These are phyloP conservation scores for Stylonectria norvegica DNA, from an alignment of 2,329 filamentous ascomycete species.

Conservation along the genomic window DNA sequence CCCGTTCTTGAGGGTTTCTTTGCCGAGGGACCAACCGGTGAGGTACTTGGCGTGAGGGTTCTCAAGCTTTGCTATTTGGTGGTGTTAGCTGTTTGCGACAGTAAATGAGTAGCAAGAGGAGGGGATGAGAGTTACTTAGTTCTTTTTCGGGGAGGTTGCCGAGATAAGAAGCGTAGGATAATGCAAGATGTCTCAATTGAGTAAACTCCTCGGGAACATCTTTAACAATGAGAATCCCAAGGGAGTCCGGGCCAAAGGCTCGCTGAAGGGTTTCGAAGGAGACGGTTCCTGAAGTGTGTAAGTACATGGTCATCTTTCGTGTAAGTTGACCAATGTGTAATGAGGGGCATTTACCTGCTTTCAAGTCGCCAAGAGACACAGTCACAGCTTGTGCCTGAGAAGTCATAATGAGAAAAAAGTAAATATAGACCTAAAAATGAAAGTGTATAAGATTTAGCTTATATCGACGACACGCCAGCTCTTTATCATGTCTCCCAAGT, in stretches of 20 bases:
- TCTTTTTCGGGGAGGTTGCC: slow-evolving; percentile 72
- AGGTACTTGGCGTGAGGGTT: slow-evolving; percentile 61
- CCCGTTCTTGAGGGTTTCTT: slow-evolving; percentile 75
- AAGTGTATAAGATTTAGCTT: no score
- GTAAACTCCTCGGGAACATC: slow-evolving; percentile 72
- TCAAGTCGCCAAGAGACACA: slow-evolving; percentile 59
- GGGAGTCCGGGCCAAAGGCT: slow-evolving; percentile 85
- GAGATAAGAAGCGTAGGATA: slow-evolving; percentile 87
- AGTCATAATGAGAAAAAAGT: slow-evolving; percentile 35
- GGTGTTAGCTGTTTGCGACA: slow-evolving; percentile 3
- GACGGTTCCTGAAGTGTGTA: slow-evolving; percentile 52
- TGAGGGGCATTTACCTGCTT: slow-evolving; percentile 45
- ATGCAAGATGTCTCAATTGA: slow-evolving; percentile 65
- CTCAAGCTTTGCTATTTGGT: slow-evolving; percentile 49
- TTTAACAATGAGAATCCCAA: slow-evolving; percentile 92
- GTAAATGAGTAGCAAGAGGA: neutral
- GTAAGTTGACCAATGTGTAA: slow-evolving; percentile 4
- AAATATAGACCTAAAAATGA: neutral
- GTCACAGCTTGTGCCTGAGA: slow-evolving; percentile 54
- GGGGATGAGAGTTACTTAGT: slow-evolving; percentile 53
- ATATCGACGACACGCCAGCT: no score
- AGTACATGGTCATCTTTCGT: slow-evolving; percentile 11
- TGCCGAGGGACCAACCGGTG: slow-evolving; percentile 76
- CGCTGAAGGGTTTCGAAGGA: slow-evolving; percentile 66
- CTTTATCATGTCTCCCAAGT: no score